Conservation (phyloP, 2,329 filamentous ascomycete species). For the Dothistroma septosporum region DNA sequence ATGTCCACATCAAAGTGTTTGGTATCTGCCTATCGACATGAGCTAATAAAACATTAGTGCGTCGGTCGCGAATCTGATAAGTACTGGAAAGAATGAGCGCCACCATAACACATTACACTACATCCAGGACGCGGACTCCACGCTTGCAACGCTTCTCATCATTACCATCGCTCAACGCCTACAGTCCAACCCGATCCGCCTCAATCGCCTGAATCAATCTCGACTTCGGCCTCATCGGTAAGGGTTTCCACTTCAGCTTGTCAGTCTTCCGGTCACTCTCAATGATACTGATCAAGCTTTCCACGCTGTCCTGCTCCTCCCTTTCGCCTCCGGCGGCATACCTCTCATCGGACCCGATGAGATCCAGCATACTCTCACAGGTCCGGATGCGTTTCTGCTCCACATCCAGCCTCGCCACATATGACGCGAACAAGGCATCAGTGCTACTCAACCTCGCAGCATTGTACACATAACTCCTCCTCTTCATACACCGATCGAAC, state of each 20-base stretch:
- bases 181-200: background rate
- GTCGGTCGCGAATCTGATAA: slow-evolving; percentile 4
- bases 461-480: background rate
- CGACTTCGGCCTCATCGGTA: background rate
- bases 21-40: background rate
- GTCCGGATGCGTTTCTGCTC: background rate
- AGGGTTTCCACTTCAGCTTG: background rate
- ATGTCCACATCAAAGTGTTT: background rate
- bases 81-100: background rate
- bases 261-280: background rate
- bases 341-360: background rate
- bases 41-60: background rate
- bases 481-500: background rate
- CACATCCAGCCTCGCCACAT: slow-evolving; percentile 1
- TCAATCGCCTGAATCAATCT: background rate
- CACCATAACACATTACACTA: background rate
- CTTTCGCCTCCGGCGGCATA: background rate
- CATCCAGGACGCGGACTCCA: background rate
- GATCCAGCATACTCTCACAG: background rate
- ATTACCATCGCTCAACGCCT: background rate
- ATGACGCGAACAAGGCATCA: slow-evolving; percentile 2
- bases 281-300: slow-evolving; percentile 1
- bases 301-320: background rate
- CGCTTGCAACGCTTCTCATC: background rate
- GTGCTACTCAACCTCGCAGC: background rate